phyloP scores from a whole-genome alignment of 306 rosid species.

The Geum urbanum region DNA sequence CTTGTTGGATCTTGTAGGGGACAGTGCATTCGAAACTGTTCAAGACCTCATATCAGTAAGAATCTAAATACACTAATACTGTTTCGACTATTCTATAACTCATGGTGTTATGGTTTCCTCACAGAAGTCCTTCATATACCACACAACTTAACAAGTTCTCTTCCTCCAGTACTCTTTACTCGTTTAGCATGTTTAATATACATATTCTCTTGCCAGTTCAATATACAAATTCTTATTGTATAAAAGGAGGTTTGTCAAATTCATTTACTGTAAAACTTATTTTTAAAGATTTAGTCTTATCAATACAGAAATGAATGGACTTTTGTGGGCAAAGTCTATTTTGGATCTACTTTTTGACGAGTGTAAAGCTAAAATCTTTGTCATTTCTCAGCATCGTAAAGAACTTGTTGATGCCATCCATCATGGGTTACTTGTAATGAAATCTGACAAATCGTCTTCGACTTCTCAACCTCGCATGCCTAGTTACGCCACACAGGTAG shows the following conservation, averaged over 20 bases:
- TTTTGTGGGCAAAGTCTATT: slow-evolving; percentile 3
- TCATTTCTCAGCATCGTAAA: slow-evolving; percentile 65
- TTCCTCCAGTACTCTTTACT: neutral
- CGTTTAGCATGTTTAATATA: neutral
- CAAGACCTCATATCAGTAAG: slow-evolving; percentile 82
- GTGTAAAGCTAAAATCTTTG: slow-evolving; percentile 12
- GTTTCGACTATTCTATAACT: neutral
- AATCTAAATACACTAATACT: slow-evolving; percentile 12
- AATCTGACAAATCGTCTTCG: slow-evolving; percentile 61
- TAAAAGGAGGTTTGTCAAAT: slow-evolving; percentile 4
- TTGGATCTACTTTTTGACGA: slow-evolving; percentile 18
- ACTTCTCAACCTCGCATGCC: slow-evolving; percentile 90
- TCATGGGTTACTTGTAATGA: slow-evolving; percentile 61
- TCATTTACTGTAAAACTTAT: neutral
- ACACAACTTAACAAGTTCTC: neutral
- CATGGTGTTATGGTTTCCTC: neutral
- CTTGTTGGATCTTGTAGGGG: slow-evolving; percentile 90
- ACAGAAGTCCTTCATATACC: neutral
- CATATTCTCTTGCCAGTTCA: slow-evolving; percentile 7
- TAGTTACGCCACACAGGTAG: slow-evolving; percentile 94
- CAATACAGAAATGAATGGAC: neutral
- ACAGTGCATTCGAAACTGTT: slow-evolving; percentile 80
- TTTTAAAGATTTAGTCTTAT: neutral
- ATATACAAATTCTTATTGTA: neutral
- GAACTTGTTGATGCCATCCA: slow-evolving; percentile 76